A percentile compares a stretch with the other conserved stretches of the same genome.
Conservation (phyloP, 1,139 yeast genomes). For the Sugiyamaella novakii region DNA sequence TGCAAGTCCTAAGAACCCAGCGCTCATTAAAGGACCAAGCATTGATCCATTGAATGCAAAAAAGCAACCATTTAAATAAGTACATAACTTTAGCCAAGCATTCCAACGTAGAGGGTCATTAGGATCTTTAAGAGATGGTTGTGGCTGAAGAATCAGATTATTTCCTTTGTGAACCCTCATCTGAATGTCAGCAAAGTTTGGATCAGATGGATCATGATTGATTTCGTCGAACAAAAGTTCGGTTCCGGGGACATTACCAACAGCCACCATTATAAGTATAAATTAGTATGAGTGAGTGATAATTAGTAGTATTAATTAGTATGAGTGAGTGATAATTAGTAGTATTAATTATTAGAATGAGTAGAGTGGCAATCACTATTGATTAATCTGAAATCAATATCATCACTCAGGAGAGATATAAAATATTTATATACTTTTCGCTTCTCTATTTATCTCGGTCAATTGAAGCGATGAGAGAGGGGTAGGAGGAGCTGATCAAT, state of each 20-base stretch:
- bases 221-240: slow-evolving; percentile 12
- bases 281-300: background rate
- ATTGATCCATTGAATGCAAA: slow-evolving; percentile 10
- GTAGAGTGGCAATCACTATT: background rate
- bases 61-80: slow-evolving; percentile 7
- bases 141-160: slow-evolving; percentile 11
- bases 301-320: background rate
- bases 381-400: background rate
- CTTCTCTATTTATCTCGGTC: too few relatives aligned
- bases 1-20: slow-evolving; percentile 10
- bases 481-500: too few relatives aligned
- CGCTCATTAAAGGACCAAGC: slow-evolving; percentile 12
- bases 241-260: slow-evolving; percentile 11
- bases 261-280: slow-evolving; percentile 6
- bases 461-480: too few relatives aligned
- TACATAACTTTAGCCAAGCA: slow-evolving; percentile 6
- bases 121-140: slow-evolving; percentile 11
- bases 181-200: slow-evolving; percentile 1
- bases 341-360: background rate
- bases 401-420: too few relatives aligned
- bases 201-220: slow-evolving; percentile 1
- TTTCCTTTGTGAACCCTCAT: background rate
- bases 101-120: slow-evolving; percentile 12
- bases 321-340: background rate
- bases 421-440: too few relatives aligned